phyloP scores from a whole-genome alignment of 164 flowering plant genomes.

The Vitis vinifera region DNA sequence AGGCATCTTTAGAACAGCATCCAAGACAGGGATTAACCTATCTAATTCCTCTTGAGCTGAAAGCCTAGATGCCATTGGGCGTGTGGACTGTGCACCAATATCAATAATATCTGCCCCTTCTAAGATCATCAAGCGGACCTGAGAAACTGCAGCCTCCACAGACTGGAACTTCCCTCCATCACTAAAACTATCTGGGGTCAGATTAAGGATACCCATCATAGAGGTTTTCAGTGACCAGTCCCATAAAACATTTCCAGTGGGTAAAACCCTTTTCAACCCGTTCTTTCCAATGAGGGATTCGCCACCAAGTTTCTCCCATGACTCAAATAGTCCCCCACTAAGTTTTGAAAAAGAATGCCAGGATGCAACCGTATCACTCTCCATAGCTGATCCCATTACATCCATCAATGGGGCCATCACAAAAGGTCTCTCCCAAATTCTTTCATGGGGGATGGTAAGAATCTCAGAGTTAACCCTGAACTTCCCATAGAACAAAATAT shows the following conservation, averaged over 20 bases:
- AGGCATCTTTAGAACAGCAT: conserved; percentile 61
- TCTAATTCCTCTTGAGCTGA: conserved; percentile 78
- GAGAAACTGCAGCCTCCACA: conserved; percentile 71
- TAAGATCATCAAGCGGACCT: conserved; percentile 60
- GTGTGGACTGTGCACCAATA: conserved; percentile 91
- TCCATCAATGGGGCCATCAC: conserved; percentile 90
- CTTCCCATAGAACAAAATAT: conserved; percentile 85
- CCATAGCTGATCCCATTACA: conserved; percentile 66
- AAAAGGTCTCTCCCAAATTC: conserved; percentile 95
- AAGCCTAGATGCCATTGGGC: conserved; percentile 71
- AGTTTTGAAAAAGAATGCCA: conserved; percentile 75
- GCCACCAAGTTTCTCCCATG: conserved; percentile 87
- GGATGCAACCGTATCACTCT: conserved; percentile 54
- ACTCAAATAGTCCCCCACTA: conserved; percentile 56
- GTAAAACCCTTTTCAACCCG: conserved; percentile 78
- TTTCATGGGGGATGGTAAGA: conserved; percentile 85
- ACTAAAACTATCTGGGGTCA: conserved; percentile 94
- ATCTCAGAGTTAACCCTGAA: conserved; percentile 56
- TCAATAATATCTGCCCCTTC: conserved; percentile 94
- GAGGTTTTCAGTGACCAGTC: conserved; percentile 81
- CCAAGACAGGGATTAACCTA: conserved; percentile 77
- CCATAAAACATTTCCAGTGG: conserved; percentile 65
- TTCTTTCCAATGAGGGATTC: conserved; percentile 70
- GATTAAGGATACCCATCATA: conserved; percentile 84
- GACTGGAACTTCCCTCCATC: conserved; percentile 85